Percentiles rank a stretch among this genome's conserved stretches.
Conservation (phyloP, 1,139 yeast genomes). For the Yamadazyma diddensiae region DNA sequence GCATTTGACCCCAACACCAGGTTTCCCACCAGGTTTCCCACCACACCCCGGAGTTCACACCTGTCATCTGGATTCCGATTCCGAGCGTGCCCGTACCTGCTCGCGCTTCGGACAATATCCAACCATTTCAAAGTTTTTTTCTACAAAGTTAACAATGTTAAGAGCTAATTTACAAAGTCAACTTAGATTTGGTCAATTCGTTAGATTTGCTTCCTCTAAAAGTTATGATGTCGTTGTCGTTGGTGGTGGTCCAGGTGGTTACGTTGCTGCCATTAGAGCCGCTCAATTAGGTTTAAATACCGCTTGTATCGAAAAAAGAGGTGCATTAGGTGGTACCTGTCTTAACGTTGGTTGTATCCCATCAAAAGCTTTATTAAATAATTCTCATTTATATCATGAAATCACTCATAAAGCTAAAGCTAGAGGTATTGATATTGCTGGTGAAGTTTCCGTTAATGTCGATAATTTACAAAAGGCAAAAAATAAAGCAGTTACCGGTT, state of each 20-base stretch:
- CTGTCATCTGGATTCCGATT: too few species aligned
- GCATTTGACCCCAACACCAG: too few species aligned
- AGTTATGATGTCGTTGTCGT: slow-evolving; percentile 84
- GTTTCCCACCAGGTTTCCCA: too few species aligned
- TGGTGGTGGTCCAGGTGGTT: slow-evolving; percentile 99
- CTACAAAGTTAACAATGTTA: too few species aligned
- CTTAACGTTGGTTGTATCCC: slow-evolving; percentile 98
- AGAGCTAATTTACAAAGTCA: slow-evolving; percentile 8
- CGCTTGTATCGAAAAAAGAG: slow-evolving; percentile 97
- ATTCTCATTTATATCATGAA: slow-evolving; percentile 89
- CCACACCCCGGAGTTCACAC: too few species aligned
- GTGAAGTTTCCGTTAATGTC: slow-evolving; percentile 72
- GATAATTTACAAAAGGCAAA: slow-evolving; percentile 86
- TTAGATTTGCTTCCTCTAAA: slow-evolving; percentile 42
- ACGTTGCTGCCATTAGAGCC: slow-evolving; percentile 97
- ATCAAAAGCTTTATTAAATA: slow-evolving; percentile 91
- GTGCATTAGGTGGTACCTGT: slow-evolving; percentile 96
- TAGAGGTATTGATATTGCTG: slow-evolving; percentile 86
- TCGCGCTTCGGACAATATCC: too few species aligned
- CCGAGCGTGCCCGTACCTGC: too few species aligned
- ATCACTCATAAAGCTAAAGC: slow-evolving; percentile 78
- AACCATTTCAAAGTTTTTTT: too few species aligned
- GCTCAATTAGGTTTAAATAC: slow-evolving; percentile 94
- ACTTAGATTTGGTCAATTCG: slow-evolving; percentile 18
- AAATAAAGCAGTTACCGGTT: slow-evolving; percentile 81